phyloP scores from a whole-genome alignment of 2,329 filamentous ascomycete species.

The Huntiella abstrusa region DNA sequence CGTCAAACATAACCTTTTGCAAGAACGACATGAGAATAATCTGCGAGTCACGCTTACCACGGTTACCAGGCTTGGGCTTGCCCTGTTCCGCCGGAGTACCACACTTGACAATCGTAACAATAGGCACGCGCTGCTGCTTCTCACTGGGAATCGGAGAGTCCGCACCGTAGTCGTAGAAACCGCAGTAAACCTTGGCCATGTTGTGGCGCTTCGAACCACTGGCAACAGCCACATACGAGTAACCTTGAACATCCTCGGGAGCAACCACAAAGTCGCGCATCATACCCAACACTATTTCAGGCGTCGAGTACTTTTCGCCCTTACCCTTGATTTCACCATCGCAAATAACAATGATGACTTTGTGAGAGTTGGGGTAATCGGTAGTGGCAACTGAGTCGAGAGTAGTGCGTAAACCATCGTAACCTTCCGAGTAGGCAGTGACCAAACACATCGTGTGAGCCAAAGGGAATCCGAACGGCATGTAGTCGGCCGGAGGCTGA shows the following conservation, averaged over 20 bases:
- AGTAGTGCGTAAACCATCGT: constrained; percentile 79
- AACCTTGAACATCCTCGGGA: constrained; percentile 67
- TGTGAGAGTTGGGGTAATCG: constrained; percentile 98
- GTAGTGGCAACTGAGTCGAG: constrained; percentile 93
- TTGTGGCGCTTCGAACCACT: constrained; percentile 96
- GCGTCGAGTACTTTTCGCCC: constrained; percentile 70
- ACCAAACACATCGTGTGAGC: constrained; percentile 89
- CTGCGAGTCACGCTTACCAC: constrained; percentile 96
- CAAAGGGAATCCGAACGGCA: constrained; percentile 87
- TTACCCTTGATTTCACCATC: constrained; percentile 96
- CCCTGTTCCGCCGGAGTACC: constrained; percentile 73
- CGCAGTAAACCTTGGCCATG: constrained; percentile 96
- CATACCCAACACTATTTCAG: constrained; percentile 80
- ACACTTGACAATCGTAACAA: constrained; percentile 93
- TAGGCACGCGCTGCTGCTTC: constrained; percentile 90
- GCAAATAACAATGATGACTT: constrained; percentile 87
- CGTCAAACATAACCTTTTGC: constrained; percentile 99
- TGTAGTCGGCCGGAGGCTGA: constrained; percentile 90
- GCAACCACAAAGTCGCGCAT: constrained; percentile 76
- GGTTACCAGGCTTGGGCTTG: constrained; percentile 80
- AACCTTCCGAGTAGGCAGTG: constrained; percentile 92
- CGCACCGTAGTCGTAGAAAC: constrained; percentile 90
- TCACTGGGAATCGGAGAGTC: constrained; percentile 61
- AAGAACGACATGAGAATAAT: constrained; percentile 99
- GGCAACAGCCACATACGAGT: constrained; percentile 91